These are phyloP conservation scores for Paratinospora sagittata DNA, from an alignment of 164 flowering plant species.

Conservation along the genomic window DNA sequence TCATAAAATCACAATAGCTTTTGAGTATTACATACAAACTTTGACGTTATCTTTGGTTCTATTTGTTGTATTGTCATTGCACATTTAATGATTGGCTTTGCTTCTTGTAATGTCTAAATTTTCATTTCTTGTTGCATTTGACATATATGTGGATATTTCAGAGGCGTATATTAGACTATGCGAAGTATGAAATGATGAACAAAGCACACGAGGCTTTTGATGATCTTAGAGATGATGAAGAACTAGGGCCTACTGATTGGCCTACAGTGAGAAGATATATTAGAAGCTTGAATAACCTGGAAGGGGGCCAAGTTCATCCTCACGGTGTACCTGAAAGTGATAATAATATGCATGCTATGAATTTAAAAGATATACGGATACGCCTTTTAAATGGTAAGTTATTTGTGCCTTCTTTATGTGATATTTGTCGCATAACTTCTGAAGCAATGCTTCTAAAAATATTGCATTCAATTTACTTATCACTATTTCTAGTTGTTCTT, in stretches of 20 bases:
- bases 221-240: constrained; percentile 96
- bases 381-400: constrained; percentile 78
- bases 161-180: constrained; percentile 75
- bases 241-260: constrained; percentile 95
- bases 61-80: too few relatives aligned
- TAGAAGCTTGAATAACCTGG: constrained; percentile 51
- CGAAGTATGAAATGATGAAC: constrained; percentile 81
- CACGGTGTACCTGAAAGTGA: constrained; percentile 46
- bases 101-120: too few relatives aligned
- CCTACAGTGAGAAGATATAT: constrained; percentile 79
- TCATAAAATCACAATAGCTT: too few relatives aligned
- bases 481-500: not conserved
- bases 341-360: constrained; percentile 39
- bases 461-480: not conserved
- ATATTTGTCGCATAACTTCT: not conserved
- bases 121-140: not conserved
- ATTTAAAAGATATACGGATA: constrained; percentile 62
- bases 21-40: too few relatives aligned
- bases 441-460: not conserved
- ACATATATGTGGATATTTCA: constrained; percentile 23
- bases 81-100: too few relatives aligned
- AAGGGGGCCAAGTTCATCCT: constrained; percentile 54
- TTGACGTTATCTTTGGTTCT: too few relatives aligned
- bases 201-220: constrained; percentile 86
- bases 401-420: not conserved